These are phyloP conservation scores for Coemansia erecta DNA, from an alignment of 192 early-diverging fungal species.

Conservation along the genomic window DNA sequence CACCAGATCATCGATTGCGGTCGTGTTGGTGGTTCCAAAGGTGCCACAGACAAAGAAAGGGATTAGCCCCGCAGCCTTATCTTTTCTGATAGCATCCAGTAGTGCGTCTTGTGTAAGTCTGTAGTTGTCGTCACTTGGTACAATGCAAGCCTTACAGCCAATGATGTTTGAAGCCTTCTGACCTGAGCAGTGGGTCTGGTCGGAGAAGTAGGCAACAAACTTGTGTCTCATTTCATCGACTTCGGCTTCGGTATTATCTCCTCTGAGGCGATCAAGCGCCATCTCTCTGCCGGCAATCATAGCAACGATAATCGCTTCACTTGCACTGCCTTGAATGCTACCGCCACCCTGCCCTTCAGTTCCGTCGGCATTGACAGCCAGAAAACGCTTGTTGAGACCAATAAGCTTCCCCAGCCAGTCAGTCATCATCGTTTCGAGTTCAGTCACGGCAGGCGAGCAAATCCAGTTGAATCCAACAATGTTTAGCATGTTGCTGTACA, in stretches of 20 bases:
- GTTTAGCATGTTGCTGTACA: constrained; percentile 57
- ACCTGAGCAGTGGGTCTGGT: constrained; percentile 53
- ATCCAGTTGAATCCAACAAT: constrained; percentile 53
- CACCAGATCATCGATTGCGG: constrained; percentile 51
- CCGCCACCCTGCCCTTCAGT: constrained; percentile 51
- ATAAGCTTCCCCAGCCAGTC: constrained; percentile 58
- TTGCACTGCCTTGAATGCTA: constrained; percentile 57
- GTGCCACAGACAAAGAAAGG: constrained; percentile 57
- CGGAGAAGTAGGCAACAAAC: constrained; percentile 55
- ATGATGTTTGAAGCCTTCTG: constrained; percentile 54
- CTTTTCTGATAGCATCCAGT: constrained; percentile 31
- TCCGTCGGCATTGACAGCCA: constrained; percentile 17
- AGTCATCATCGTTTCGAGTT: constrained; percentile 54
- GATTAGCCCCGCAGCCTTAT: constrained; percentile 45
- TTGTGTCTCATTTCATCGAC: constrained; percentile 13
- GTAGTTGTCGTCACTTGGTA: constrained; percentile 42
- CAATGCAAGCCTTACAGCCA: constrained; percentile 22
- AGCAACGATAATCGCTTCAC: constrained; percentile 50
- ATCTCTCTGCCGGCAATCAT: constrained; percentile 55
- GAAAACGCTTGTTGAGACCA: constrained; percentile 45
- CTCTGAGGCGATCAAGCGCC: constrained; percentile 11
- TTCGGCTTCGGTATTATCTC: constrained; percentile 17
- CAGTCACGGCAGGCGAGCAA: constrained; percentile 54
- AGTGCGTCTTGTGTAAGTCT: constrained; percentile 38
- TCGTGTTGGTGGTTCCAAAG: constrained; percentile 57